Percentiles rank a stretch among this genome's conserved stretches.
Evolutionary conservation across 23 red algal genomes (phyloP).

Genomic region (Porphyridium purpureum): DNA sequence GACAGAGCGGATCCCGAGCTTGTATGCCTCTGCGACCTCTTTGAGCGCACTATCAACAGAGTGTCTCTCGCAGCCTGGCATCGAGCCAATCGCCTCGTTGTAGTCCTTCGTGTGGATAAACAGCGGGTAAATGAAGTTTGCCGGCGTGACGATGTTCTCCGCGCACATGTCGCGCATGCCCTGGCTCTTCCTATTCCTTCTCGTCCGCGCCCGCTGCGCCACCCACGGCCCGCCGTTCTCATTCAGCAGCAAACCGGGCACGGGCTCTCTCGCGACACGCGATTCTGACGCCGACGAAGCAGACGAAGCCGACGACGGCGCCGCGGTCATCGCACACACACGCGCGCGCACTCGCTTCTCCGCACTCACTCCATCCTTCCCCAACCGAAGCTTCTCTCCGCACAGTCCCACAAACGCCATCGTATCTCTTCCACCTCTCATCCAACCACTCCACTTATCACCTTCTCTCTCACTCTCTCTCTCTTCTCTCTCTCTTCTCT

Average conservation of each 20-base stretch:
- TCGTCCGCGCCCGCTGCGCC: slow-evolving; percentile 52
- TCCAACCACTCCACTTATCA: no score
- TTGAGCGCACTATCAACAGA: slow-evolving; percentile 16
- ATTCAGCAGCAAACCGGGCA: slow-evolving; percentile 35
- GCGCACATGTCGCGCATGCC: slow-evolving; percentile 62
- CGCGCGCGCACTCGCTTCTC: no score
- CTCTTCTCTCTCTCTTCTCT: no score
- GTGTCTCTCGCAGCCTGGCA: slow-evolving; percentile 89
- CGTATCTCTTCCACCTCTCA: no score
- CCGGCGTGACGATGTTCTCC: slow-evolving; percentile 62
- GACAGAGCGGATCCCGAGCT: slow-evolving; percentile 47
- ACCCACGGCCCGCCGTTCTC: slow-evolving; percentile 40
- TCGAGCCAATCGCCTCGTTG: slow-evolving; percentile 50
- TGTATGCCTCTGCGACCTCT: slow-evolving; percentile 45
- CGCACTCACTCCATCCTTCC: no score
- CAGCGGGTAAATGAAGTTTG: slow-evolving; percentile 90
- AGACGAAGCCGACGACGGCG: no score
- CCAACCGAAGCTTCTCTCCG: no score
- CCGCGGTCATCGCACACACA: no score
- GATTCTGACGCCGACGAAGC: no score
- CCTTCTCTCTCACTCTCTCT: no score
- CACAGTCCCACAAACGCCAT: no score
- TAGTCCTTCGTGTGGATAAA: slow-evolving; percentile 76
- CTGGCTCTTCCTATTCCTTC: slow-evolving; percentile 64
- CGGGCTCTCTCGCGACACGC: slow-evolving; percentile 3